phyloP scores from a whole-genome alignment of 805 yeast genomes.

The Cyberlindnera japonica region DNA sequence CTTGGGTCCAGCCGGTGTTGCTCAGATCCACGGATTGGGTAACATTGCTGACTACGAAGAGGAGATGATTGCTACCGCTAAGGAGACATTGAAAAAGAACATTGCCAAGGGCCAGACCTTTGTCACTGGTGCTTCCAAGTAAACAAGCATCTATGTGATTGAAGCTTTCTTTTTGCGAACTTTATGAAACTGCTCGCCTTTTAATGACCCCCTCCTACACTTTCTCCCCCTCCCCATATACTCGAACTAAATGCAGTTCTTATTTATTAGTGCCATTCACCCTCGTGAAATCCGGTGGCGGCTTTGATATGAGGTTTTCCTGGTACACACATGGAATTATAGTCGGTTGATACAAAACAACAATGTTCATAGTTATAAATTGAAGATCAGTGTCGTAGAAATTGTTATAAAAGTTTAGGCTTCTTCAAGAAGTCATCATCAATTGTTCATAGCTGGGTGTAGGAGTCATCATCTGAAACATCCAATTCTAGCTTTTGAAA shows the following conservation, averaged over 20 bases:
- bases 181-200: too few species aligned
- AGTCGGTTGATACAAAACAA: not conserved
- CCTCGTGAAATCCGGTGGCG: not conserved
- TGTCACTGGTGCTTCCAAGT: slow-evolving; percentile 69
- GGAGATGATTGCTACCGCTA: slow-evolving; percentile 85
- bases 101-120: slow-evolving; percentile 92
- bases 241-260: not conserved
- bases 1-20: slow-evolving; percentile 88
- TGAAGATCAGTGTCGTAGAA: not conserved
- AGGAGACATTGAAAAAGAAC: slow-evolving; percentile 40
- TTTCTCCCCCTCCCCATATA: not conserved
- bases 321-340: not conserved
- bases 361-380: slow-evolving; percentile 1
- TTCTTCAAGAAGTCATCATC: not conserved
- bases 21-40: slow-evolving; percentile 76
- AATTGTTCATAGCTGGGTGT: not conserved
- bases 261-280: slow-evolving; percentile 2
- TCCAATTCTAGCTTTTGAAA: not conserved
- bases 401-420: too few species aligned
- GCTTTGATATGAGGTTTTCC: not conserved
- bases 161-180: not conserved
- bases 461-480: not conserved
- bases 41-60: slow-evolving; percentile 73
- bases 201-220: not conserved
- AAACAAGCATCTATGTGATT: slow-evolving; percentile 19